Base-by-base conservation (phyloP, 805 yeast species). In the Hanseniaspora singularis region DNA sequence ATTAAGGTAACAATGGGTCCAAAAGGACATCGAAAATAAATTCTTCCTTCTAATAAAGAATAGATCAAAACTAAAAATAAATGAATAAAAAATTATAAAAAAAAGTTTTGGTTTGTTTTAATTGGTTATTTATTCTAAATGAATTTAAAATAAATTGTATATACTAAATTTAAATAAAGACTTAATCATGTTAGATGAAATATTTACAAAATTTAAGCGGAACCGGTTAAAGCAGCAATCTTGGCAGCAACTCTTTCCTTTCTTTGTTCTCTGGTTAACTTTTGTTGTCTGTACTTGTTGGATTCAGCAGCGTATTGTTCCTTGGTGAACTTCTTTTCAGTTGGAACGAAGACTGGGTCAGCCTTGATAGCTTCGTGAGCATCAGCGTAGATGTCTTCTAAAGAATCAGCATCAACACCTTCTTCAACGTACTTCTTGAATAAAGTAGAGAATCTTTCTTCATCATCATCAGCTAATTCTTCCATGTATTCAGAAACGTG, bases 401-500 rank as follows among this genome's bases (percentile, higher is more conserved):
- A 67, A 59, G 81, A 84, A 65, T 92, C 98, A 62, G 97, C 92
- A 70, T 92, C 97, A 63, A 92, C 77, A 70, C 86, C 97, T 65
- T 89, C 96, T 61, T 80, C 95, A 60, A 92, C 70, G 89, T 92
- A 92, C 64, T 87, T 78, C 77, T 83, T 81, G 94, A 89, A 89
- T 68, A 89, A 77, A 67, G 84, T 78, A 72, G 80, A 79, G 95
- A 79, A 89, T 77, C 92, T 89, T 79, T 89, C 98, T 78, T 89
- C 98, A 82, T 89, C 98, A 71, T 89, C 98, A 66, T 92, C 98
- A 71, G 92, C 89, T 70, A 92, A 84, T 79, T 89, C 97, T 79
- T 92, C 98, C 96, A 92, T 92, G 92, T 92, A 92, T 79, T 92
- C 97, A 66, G 98, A 81, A 67, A 92, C 88, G 83, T 92, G 98